Conservation (phyloP, 306 rosid genomes). For the Vicia faba region DNA sequence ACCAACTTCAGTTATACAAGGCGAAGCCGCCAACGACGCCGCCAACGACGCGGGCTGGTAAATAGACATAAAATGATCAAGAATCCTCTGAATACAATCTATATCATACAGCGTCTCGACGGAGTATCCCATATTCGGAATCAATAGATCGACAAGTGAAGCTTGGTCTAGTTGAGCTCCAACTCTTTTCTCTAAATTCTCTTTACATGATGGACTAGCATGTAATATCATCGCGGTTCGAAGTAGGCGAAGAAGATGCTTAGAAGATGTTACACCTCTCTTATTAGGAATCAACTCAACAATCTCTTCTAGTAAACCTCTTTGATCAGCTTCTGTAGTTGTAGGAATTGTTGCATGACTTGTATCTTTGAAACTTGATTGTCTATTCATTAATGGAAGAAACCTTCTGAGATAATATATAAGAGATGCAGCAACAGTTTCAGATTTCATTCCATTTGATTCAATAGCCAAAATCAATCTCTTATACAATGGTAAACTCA, state of each 20-base stretch:
- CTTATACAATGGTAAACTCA: slow-evolving; percentile 70
- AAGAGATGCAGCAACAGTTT: slow-evolving; percentile 65
- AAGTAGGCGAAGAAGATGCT: slow-evolving; percentile 62
- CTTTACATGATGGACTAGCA: slow-evolving; percentile 70
- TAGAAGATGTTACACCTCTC: slow-evolving; percentile 71
- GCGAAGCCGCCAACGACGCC: slow-evolving; percentile 55
- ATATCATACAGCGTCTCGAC: slow-evolving; percentile 77
- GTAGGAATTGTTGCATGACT: slow-evolving; percentile 53
- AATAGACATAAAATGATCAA: slow-evolving; percentile 72
- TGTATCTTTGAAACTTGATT: slow-evolving; percentile 65
- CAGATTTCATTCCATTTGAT: slow-evolving; percentile 71
- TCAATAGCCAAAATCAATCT: slow-evolving; percentile 65
- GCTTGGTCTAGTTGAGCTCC: slow-evolving; percentile 84
- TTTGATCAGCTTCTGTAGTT: slow-evolving; percentile 77
- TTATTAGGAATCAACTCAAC: slow-evolving; percentile 67
- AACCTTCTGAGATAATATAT: slow-evolving; percentile 66
- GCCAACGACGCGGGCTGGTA: slow-evolving; percentile 49
- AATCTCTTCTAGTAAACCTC: slow-evolving; percentile 74
- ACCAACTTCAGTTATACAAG: slow-evolving; percentile 61
- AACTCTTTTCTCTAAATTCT: slow-evolving; percentile 76
- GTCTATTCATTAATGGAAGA: slow-evolving; percentile 79
- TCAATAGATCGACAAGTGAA: slow-evolving; percentile 67
- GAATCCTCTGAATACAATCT: slow-evolving; percentile 81
- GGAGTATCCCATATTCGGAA: slow-evolving; percentile 78
- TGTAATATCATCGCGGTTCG: slow-evolving; percentile 78